Base-by-base conservation (phyloP, 305 asterid genomes). In the Fraxinus albicans region DNA sequence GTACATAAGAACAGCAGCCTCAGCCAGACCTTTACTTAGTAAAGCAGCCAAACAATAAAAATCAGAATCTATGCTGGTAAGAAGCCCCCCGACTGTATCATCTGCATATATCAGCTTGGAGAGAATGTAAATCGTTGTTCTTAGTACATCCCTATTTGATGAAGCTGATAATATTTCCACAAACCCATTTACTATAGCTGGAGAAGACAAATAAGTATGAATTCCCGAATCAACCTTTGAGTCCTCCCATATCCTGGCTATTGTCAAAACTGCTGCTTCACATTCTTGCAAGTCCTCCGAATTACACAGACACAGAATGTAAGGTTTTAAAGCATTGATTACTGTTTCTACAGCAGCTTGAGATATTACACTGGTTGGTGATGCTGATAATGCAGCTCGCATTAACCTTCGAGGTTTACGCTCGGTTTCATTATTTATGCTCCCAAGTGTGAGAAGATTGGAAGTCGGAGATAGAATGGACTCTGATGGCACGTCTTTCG, bases 201-300 rank as follows among this genome's bases (percentile, higher is more conserved):
- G 94, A 25, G 95, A 86, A 60, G 98, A 93, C 83, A 94, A 85
- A 84, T 93, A 92, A 36, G 93, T 82, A 85, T 89, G 84, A 73
- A 92, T 88, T 29, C 94, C 92, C 3, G 93, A 83, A 34, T 90
- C 94, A 42, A 90, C 86, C 40, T 90, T 89, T 1, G 94, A 93
- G 67, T 93, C 97, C 73, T 82, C 88, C 94, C 97, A 94, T 79
- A 90, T 88, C 82, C 87, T 86, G 79, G 90, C 88, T 79, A 93
- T 90, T n/a, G 87, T 90, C 75, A 90, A 58, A 15, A 93, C 85
- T 15, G 97, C 94, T 36, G 84, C 90, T 86, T 93, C 98, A 77
- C 98, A 93, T 89, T 93, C 97, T 87, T 89, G 90, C 84, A 94
- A 82, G 88, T 93, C 94, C 85, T 94, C 97, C 5, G 98, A 94